phyloP scores from a whole-genome alignment of 768 basidiomycete genomes.

The Krasilnikovozyma curviuscula region DNA sequence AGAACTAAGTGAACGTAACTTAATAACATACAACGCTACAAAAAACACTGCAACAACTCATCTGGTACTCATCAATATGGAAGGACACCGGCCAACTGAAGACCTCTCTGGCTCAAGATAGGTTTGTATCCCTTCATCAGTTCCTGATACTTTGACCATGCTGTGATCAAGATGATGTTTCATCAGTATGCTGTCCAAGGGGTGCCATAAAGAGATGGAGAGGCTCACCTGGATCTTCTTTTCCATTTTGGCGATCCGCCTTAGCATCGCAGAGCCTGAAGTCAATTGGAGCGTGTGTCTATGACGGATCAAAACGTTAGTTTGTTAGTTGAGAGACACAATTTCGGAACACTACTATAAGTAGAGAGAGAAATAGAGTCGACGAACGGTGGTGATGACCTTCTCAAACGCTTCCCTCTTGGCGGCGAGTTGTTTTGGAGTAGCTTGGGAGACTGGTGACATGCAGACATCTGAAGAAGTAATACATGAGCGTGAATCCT shows the following conservation, averaged over 20 bases:
- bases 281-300: constrained; percentile 8
- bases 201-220: neutral
- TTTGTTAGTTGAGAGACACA: no score
- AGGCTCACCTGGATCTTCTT: neutral
- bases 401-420: constrained; percentile 3
- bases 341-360: no score
- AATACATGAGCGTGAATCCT: no score
- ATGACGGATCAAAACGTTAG: neutral
- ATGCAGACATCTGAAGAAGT: no score
- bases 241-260: neutral
- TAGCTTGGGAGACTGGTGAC: constrained; percentile 5
- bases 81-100: constrained; percentile 4
- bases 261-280: neutral
- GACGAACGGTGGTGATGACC: neutral
- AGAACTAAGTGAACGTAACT: no score
- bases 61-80: no score
- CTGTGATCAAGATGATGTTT: no score
- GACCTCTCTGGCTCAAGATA: neutral
- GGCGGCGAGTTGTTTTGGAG: neutral
- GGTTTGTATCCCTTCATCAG: no score
- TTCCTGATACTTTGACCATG: no score
- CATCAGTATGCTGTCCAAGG: no score
- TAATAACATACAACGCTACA: no score
- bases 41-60: no score
- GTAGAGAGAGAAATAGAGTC: neutral